Base-by-base conservation (phyloP, 2,329 filamentous ascomycete genomes). In the Tolypocladium paradoxum region DNA sequence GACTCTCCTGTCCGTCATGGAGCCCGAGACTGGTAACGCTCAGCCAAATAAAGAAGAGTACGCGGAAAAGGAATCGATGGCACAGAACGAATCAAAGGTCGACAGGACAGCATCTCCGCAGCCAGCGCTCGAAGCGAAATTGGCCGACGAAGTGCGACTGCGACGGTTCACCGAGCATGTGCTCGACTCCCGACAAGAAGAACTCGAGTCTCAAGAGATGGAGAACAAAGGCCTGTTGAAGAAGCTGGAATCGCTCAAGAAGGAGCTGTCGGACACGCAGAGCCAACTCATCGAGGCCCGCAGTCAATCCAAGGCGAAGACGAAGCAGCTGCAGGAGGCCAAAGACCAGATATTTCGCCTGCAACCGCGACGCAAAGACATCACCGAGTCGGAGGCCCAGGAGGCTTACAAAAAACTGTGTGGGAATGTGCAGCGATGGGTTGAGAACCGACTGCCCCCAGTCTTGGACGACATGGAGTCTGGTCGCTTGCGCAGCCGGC, bases 81-180 rank as follows among this genome's bases (percentile, higher is more conserved):
- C 20, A n/a, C 51, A 53, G 29, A 54, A 56, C 34, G 51, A 48
- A 35, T 20, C 51, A 16, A 51, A 52, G 43, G 31, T 50, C 22
- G 47, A 36, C 27, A 38, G n/a, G 27, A 29, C 48, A 9, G 22
- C 36, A 29, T 20, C 40, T 3, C 47, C 20, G 18, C 53, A 31
- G 35, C 40, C 60, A 27, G 49, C 37, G 9, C 57, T 65, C 33
- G 60, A 67, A 48, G 54, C 58, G 20, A 63, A 59, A 49, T 55
- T 70, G 31, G 58, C 58, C 20, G 61, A 68, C 49, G 66, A 70
- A 51, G 60, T 62, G 40, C 59, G 61, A 51, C 56, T 70, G n/a
- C 65, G 67, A 40, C 62, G 57, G 27, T 70, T 66, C 55, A 69
- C 68, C 6, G 68, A 70, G 49, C 59, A 62, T 12, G 68, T 70